Evolutionary conservation across 371 early-diverging fungal genomes (phyloP).

Genomic region (Mortierella sp.): DNA sequence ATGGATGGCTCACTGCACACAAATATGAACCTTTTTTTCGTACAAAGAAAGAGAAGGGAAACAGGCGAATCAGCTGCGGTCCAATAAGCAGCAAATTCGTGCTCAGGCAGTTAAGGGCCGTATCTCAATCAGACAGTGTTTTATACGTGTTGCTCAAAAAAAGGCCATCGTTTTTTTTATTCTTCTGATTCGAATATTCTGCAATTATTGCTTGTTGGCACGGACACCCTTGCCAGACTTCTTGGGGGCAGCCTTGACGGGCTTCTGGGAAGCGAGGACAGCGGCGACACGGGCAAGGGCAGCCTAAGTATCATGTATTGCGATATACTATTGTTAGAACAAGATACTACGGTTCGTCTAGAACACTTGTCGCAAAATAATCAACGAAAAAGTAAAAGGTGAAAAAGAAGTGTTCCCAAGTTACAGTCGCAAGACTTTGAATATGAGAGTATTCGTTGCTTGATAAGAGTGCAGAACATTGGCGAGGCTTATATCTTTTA

Average conservation of each 20-base stretch:
- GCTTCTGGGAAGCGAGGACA: constrained; percentile 73
- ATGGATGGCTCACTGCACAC: constrained; percentile 1
- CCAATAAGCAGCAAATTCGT: too few relatives aligned
- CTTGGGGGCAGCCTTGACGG: constrained; percentile 70
- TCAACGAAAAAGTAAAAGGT: not conserved
- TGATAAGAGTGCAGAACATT: constrained; percentile 38
- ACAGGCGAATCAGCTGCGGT: too few relatives aligned
- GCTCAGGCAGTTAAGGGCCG: too few relatives aligned
- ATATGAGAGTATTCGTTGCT: constrained; percentile 38
- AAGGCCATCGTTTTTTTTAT: constrained; percentile 22
- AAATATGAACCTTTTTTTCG: constrained; percentile 18
- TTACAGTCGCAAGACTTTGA: constrained; percentile 54
- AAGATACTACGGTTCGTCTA: too few relatives aligned
- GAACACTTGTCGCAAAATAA: not conserved
- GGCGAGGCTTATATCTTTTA: constrained; percentile 16
- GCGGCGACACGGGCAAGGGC: constrained; percentile 87
- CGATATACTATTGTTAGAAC: not conserved
- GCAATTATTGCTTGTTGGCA: constrained; percentile 53
- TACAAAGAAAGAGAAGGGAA: constrained; percentile 36
- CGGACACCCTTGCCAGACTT: constrained; percentile 64
- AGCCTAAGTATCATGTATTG: constrained; percentile 57
- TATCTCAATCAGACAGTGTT: too few relatives aligned
- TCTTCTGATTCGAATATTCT: constrained; percentile 9
- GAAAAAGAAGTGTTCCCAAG: constrained; percentile 34
- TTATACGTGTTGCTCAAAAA: constrained; percentile 1